Evolutionary conservation across 306 rosid genomes (phyloP), one percentile per base, ranked within the genome.

Genomic region (Cicer cuneatum): DNA sequence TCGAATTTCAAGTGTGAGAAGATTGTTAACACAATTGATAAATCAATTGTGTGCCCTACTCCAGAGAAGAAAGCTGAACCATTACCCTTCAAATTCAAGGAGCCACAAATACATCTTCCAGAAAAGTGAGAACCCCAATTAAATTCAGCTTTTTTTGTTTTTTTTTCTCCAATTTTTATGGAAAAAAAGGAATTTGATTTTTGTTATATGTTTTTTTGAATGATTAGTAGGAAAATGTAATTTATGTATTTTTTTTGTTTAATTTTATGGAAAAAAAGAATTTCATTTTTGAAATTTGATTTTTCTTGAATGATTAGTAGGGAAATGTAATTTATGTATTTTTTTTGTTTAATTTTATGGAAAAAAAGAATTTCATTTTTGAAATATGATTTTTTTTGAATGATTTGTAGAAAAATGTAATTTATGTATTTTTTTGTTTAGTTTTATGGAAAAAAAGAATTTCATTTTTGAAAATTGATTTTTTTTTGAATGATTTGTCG

Each of bases 41-140:
- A 73, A 71, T 45, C 82, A 39, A 82, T 83, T 40, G 84, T 57
- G 8, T 84, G 87, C 60, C 85, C 74, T 71, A 91, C 95, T 11
- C 89, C 92, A 2, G 82, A 83, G 76, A 91, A 91, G 79, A 84
- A 67, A 2, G 63, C 52, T 40, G 89, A 81, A 21, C 76, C 77
- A 37, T 81, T 71, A 10, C 63, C 66, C 37, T 12, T 49, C 70
- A 84, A 80, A 58, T 38, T 46, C 21, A 82, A 63, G 21, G 83
- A 75, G 53, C 82, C 59, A 12, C 13, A 29, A 24, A 19, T 45
- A 63, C 65, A 77, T 46, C 76, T 87, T 78, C 92, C 86, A 11
- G 73, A 80, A 21, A 81, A 83, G 96, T 87, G 52, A 37, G 86
- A 63, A 38, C 45, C 66, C 72, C 59, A 52, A 72, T 75, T 71